Conservation (phyloP, 2,329 filamentous ascomycete genomes). For the Ascochyta koolunga region DNA sequence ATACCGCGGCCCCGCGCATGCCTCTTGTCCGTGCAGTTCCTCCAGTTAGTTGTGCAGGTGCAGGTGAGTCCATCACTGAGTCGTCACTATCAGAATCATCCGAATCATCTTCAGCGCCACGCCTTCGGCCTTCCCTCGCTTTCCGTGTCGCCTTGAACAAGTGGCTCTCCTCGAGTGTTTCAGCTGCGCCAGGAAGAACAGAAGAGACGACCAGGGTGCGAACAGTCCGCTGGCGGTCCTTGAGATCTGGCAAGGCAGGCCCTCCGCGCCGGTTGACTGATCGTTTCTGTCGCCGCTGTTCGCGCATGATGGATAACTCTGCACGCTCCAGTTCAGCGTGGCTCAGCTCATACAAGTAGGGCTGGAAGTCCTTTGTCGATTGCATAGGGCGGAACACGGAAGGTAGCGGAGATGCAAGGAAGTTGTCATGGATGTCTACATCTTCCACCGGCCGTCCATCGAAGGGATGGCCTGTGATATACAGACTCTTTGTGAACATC, state of each 20-base stretch:
- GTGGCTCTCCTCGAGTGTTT: slow-evolving; percentile 80
- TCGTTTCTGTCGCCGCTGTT: slow-evolving; percentile 92
- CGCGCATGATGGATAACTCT: slow-evolving; percentile 89
- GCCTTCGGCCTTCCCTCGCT: slow-evolving; percentile 60
- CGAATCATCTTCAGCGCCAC: slow-evolving; percentile 72
- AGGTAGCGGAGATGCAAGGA: slow-evolving; percentile 82
- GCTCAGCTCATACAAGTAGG: slow-evolving; percentile 91
- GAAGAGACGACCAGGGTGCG: slow-evolving; percentile 91
- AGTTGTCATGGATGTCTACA: slow-evolving; percentile 81
- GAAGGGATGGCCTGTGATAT: slow-evolving; percentile 91
- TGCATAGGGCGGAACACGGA: slow-evolving; percentile 89
- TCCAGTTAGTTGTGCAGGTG: slow-evolving; percentile 67
- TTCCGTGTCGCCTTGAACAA: slow-evolving; percentile 72
- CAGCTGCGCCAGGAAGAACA: slow-evolving; percentile 85
- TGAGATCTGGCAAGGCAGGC: slow-evolving; percentile 91
- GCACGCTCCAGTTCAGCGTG: slow-evolving; percentile 89
- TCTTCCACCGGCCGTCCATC: slow-evolving; percentile 94
- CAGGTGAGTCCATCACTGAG: slow-evolving; percentile 84
- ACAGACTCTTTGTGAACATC: slow-evolving; percentile 90
- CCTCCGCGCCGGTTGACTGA: slow-evolving; percentile 93
- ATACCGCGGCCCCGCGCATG: slow-evolving; percentile 86
- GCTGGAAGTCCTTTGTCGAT: slow-evolving; percentile 90
- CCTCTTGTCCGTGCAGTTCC: slow-evolving; percentile 86
- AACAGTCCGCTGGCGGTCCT: slow-evolving; percentile 91
- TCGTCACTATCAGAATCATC: slow-evolving; percentile 94